A percentile compares a stretch with the other conserved stretches of the same genome.
These are phyloP conservation scores for Termitomyces sp. DNA, from an alignment of 768 basidiomycete species.

Conservation along the genomic window DNA sequence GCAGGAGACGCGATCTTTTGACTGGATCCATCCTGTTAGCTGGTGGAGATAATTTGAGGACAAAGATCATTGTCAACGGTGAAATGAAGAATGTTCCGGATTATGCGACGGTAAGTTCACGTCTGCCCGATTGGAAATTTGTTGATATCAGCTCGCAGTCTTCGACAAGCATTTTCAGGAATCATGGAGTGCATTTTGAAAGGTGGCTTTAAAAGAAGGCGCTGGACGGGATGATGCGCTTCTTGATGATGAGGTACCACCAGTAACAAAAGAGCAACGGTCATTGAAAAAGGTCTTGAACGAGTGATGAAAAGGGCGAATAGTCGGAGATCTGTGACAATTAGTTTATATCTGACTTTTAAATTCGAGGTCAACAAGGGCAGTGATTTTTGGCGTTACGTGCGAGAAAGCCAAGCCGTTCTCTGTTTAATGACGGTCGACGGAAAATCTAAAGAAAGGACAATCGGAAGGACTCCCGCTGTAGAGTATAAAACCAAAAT, in stretches of 20 bases:
- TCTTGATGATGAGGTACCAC: slow-evolving; percentile 20
- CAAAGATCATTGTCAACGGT: slow-evolving; percentile 44
- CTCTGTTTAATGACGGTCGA: no score
- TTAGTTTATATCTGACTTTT: no score
- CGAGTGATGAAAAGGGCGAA: slow-evolving; percentile 1
- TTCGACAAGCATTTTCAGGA: slow-evolving; percentile 44
- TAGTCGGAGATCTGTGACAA: background rate
- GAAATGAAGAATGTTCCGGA: slow-evolving; percentile 44
- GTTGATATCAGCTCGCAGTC: background rate
- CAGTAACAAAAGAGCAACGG: background rate
- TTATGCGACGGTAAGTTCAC: slow-evolving; percentile 48
- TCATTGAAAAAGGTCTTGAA: slow-evolving; percentile 8
- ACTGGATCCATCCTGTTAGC: slow-evolving; percentile 29
- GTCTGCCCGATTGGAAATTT: background rate
- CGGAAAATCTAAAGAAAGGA: no score
- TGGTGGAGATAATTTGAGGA: slow-evolving; percentile 57
- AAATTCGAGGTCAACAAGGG: no score
- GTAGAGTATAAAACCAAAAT: no score
- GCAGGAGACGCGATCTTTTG: no score
- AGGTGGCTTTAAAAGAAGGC: slow-evolving; percentile 76
- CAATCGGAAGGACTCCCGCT: no score
- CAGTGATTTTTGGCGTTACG: no score
- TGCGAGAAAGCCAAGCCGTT: no score
- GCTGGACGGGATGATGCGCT: slow-evolving; percentile 46
- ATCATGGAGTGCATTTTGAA: slow-evolving; percentile 85